Conservation (phyloP, 495 filamentous ascomycete genomes). For the Xylaria nigripes region DNA sequence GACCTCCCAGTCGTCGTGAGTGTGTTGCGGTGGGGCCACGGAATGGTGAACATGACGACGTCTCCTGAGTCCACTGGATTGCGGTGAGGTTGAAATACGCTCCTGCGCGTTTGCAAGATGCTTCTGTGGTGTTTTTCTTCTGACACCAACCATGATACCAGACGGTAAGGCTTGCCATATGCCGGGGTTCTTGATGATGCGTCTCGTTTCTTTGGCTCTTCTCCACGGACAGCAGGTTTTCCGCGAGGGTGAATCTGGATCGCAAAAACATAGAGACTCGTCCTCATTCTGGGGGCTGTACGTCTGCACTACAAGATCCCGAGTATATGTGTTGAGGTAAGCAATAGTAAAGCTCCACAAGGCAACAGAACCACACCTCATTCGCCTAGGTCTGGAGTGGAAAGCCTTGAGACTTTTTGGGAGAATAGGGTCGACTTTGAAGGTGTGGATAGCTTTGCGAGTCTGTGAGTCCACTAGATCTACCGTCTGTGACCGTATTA, state of each 20-base stretch:
- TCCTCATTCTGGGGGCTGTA: conserved; percentile 42
- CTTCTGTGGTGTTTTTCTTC: conserved; percentile 17
- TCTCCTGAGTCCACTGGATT: conserved; percentile 17
- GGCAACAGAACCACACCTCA: conserved; percentile 40
- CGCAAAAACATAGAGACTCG: conserved; percentile 35
- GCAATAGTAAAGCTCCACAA: conserved; percentile 45
- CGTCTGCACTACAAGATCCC: conserved; percentile 47
- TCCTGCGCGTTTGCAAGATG: conserved; percentile 5
- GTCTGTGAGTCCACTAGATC: conserved; percentile 47
- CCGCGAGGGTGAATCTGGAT: conserved; percentile 23
- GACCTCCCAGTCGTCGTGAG: conserved; percentile 52
- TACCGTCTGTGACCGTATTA: conserved; percentile 39
- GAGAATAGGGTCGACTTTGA: conserved; percentile 48
- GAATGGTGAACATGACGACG: conserved; percentile 13
- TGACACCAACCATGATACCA: conserved; percentile 43
- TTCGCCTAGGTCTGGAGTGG: conserved; percentile 37
- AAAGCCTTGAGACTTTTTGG: conserved; percentile 45
- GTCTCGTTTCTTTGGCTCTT: conserved; percentile 29
- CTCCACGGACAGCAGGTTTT: conserved; percentile 35
- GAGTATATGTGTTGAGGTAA: conserved; percentile 45
- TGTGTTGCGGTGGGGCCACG: conserved; percentile 7
- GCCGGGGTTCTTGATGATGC: conserved; percentile 40
- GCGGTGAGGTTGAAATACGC: not conserved
- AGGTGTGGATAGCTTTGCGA: conserved; percentile 45
- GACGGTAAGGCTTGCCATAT: conserved; percentile 39